Evolutionary conservation across 495 filamentous ascomycete genomes (phyloP), one percentile per base, ranked within the genome.

Genomic region (Aspergillus ellipticus): DNA sequence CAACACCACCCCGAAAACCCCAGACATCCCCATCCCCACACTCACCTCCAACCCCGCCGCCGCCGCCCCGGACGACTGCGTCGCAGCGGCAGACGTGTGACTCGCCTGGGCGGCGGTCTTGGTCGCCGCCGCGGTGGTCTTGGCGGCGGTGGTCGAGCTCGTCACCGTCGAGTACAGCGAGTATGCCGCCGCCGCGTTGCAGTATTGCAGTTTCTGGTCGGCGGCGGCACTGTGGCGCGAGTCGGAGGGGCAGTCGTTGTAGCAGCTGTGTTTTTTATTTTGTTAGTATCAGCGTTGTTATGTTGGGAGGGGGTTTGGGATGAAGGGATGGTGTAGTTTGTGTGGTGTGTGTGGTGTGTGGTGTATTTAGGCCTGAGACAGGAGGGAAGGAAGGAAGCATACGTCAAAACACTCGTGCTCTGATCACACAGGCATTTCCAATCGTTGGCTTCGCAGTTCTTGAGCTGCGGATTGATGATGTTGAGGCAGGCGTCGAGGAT

Each of bases 201-300:
- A 76, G 62, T 71, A 72, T 22, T 64, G 60, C 29, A 54, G 42
- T 17, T 60, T 56, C n/a, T 59, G 61, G 41, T 62, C 64, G 43
- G 63, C 16, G 45, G 67, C 62, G 21, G 61, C 58, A 54, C 56
- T 46, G 31, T 58, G 59, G 39, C 55, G 66, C 51, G 52, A 53
- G 47, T 70, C 63, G 47, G 45, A 58, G 47, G 73, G 72, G 49
- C 73, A 76, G 52, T 73, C 72, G 57, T 71, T 70, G 64, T 76
- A 76, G 57, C 73, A 76, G 43, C 66, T 67, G 9, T 53, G 3
- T 54, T 10, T 51, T 42, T 24, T 17, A 31, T 28, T 28, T 4
- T 28, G 7, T 51, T 1, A 15, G 10, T 48, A 46, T 51, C n/a
- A 48, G 35, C 42, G 1, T 48, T 29, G 19, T 17, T 37, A 11